Base-by-base conservation (phyloP, 495 filamentous ascomycete species). In the Talaromyces wortmannii region DNA sequence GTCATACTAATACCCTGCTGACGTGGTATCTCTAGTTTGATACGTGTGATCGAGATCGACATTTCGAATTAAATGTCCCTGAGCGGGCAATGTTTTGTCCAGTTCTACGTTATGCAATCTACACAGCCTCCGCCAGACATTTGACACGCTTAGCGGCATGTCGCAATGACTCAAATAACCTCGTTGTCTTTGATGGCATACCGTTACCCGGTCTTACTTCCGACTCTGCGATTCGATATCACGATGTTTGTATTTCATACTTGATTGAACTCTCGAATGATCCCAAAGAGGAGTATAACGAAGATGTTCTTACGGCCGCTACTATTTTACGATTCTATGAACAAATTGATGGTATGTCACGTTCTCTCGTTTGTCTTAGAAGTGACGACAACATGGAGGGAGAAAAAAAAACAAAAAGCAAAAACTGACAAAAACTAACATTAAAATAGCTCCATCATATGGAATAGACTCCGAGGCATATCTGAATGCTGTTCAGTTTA, bases 271-370 rank as follows among this genome's bases (percentile, higher is more conserved):
- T 67, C 18, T 63, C 63, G 8, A 56, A 63, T 23, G 66, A 70
- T 48, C 57, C 60, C 0, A 57, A 58, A 12, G 61, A 63, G 31
- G 55, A 67, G 31, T 64, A 63, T 33, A 67, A 71, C 48, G 67
- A 73, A 50, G 63, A 67, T 58, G 52, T 73, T 4, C 48, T 69
- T 6, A 61, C 59, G 1, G 67, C 67, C 13, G 59, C 63, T 2
- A 61, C 68, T 6, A 69, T 71, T 8, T 53, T 73, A 32, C 59
- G 69, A 10, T 64, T 67, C 55, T 67, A 66, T 45, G 69, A 73
- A 52, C 66, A 70, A 55, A 61, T 71, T 43, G 63, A 65, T 33
- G 65, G 63, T 63, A 52, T 30, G 57, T 40, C 36, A 40, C 36
- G 2, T 8, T 10, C 36, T 40, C 2, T 40, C 5, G 2, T 40